Evolutionary conservation across 1,284 basidiomycete genomes (phyloP).

Genomic region (Ceratobasidium sp.): DNA sequence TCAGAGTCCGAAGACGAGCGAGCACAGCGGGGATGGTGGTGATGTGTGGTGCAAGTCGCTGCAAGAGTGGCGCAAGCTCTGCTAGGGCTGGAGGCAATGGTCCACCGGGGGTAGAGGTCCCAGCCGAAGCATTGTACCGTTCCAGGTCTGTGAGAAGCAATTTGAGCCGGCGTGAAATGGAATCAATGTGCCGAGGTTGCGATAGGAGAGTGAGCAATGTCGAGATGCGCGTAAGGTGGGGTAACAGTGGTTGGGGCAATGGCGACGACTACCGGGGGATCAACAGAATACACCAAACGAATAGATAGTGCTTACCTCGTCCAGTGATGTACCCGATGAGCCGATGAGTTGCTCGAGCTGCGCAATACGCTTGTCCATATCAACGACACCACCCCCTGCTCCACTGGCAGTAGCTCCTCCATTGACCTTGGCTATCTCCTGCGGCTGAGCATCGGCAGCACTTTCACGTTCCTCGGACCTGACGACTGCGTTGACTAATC

Average conservation of each 20-base stretch:
- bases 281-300: slow-evolving; percentile 9
- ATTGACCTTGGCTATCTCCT: slow-evolving; percentile 40
- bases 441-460: slow-evolving; percentile 42
- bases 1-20: slow-evolving; percentile 82
- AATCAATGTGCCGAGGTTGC: slow-evolving; percentile 95
- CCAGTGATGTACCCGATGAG: slow-evolving; percentile 69
- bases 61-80: slow-evolving; percentile 75
- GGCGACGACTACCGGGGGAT: slow-evolving; percentile 53
- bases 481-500: slow-evolving; percentile 66
- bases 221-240: slow-evolving; percentile 82
- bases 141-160: slow-evolving; percentile 92
- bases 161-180: slow-evolving; percentile 93
- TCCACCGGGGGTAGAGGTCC: slow-evolving; percentile 9
- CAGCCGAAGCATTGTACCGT: slow-evolving; percentile 57
- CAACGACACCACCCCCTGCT: slow-evolving; percentile 48
- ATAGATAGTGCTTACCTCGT: slow-evolving; percentile 63
- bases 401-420: background rate
- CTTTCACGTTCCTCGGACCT: slow-evolving; percentile 51
- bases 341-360: slow-evolving; percentile 82
- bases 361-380: slow-evolving; percentile 80
- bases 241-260: slow-evolving; percentile 79
- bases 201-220: slow-evolving; percentile 87
- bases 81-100: slow-evolving; percentile 49
- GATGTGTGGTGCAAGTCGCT: slow-evolving; percentile 83
- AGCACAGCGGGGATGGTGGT: slow-evolving; percentile 94